These are phyloP conservation scores for Arachis monticola DNA, from an alignment of 331 rosid genomes.

Conservation along the genomic window DNA sequence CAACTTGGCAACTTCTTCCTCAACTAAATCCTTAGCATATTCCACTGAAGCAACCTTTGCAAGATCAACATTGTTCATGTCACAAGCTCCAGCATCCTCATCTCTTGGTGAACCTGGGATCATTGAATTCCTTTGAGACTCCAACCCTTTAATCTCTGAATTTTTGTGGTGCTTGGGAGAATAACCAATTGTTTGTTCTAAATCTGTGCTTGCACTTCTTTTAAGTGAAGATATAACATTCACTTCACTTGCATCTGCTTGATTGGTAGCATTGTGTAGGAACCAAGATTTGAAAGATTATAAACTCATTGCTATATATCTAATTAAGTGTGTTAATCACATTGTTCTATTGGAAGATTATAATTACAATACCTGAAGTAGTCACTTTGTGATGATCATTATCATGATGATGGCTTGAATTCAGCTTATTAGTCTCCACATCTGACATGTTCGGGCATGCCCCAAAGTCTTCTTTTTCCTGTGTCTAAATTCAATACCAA, in stretches of 20 bases:
- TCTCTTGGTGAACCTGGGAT: no score
- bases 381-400: not conserved
- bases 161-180: not conserved
- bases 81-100: no score
- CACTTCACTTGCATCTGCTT: not conserved
- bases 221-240: not conserved
- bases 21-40: no score
- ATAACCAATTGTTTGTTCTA: not conserved
- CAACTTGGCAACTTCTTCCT: no score
- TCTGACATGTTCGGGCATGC: not conserved
- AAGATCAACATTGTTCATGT: no score
- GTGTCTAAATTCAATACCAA: not conserved
- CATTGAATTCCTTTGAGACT: no score
- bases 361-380: not conserved
- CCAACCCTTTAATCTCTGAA: not conserved
- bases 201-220: not conserved
- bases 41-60: no score
- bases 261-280: not conserved
- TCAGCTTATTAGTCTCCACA: not conserved
- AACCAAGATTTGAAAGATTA: not conserved
- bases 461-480: not conserved
- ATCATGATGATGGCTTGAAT: constrained; percentile 10
- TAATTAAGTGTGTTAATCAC: not conserved
- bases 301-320: not conserved
- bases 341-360: not conserved